Evolutionary conservation across 306 rosid genomes (phyloP).

Genomic region (Glycine latifolia): DNA sequence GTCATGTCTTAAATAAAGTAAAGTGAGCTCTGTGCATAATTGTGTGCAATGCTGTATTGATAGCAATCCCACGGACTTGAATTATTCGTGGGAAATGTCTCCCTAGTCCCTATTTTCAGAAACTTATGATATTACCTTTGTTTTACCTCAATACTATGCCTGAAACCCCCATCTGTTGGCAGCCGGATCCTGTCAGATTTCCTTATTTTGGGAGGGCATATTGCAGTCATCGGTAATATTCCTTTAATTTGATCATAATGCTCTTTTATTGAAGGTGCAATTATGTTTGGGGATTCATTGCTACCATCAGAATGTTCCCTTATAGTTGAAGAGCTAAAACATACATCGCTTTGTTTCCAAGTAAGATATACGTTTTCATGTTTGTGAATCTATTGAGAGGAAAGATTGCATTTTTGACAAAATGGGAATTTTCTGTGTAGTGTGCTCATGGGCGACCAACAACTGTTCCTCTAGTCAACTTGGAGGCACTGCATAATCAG

Average conservation of each 20-base stretch:
- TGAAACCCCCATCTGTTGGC: too few relatives aligned
- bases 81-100: too few relatives aligned
- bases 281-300: conserved; percentile 96
- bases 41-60: too few relatives aligned
- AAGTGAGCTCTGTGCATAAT: too few relatives aligned
- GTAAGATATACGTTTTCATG: conserved; percentile 53
- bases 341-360: conserved; percentile 89
- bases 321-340: conserved; percentile 84
- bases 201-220: too few relatives aligned
- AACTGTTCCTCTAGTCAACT: conserved; percentile 79
- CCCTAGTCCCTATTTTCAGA: too few relatives aligned
- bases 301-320: conserved; percentile 95
- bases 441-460: conserved; percentile 99
- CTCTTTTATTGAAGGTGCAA: conserved; percentile 73
- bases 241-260: conserved; percentile 11
- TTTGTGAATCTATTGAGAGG: conserved; percentile 3
- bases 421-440: conserved; percentile 51
- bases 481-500: conserved; percentile 88
- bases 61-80: too few relatives aligned
- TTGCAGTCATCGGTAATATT: neutral
- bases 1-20: conserved; percentile 10
- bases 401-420: conserved; percentile 30
- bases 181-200: too few relatives aligned
- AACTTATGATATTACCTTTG: too few relatives aligned
- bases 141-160: too few relatives aligned